Percentiles rank a stretch among this genome's conserved stretches.
These are phyloP conservation scores for Lignosus rhinocerotis DNA, from an alignment of 1,284 basidiomycete species.

Conservation along the genomic window DNA sequence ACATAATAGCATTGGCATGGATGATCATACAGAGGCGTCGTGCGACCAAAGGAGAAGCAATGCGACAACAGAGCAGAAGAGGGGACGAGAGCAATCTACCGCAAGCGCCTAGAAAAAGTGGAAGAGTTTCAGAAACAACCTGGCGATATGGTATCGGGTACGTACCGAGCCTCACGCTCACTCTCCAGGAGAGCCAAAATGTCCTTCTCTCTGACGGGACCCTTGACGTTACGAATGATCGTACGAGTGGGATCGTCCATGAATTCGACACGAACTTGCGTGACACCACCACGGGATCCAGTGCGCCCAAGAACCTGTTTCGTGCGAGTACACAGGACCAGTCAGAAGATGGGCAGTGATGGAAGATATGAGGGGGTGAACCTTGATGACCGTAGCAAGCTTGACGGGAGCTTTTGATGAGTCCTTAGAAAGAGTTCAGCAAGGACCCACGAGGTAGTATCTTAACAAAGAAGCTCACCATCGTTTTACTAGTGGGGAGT, in stretches of 20 bases:
- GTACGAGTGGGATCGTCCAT: constrained; percentile 96
- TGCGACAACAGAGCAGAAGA: constrained; percentile 15
- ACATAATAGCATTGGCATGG: constrained; percentile 32
- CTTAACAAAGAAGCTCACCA: constrained; percentile 22
- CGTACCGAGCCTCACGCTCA: constrained; percentile 99
- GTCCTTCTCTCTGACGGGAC: constrained; percentile 95
- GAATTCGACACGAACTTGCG: constrained; percentile 99
- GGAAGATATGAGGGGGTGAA: constrained; percentile 33
- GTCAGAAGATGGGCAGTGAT: constrained; percentile 6
- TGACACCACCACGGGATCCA: constrained; percentile 99
- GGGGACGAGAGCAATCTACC: constrained; percentile 32
- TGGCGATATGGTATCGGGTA: constrained; percentile 24
- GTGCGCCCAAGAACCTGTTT: constrained; percentile 94
- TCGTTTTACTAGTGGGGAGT: constrained; percentile 25
- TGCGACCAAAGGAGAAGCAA: constrained; percentile 24
- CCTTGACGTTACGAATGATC: constrained; percentile 99
- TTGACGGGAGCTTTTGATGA: constrained; percentile 90
- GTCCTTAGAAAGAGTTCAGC: constrained; percentile 47
- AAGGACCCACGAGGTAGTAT: background rate
- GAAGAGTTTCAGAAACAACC: constrained; percentile 7
- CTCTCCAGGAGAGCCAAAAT: constrained; percentile 97
- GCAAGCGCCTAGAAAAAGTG: constrained; percentile 39
- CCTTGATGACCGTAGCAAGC: constrained; percentile 96
- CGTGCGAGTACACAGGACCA: constrained; percentile 1
- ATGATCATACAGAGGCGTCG: constrained; percentile 34